Evolutionary conservation across 2,329 filamentous ascomycete species (phyloP).

Genomic region (Fusarium liriodendri): DNA sequence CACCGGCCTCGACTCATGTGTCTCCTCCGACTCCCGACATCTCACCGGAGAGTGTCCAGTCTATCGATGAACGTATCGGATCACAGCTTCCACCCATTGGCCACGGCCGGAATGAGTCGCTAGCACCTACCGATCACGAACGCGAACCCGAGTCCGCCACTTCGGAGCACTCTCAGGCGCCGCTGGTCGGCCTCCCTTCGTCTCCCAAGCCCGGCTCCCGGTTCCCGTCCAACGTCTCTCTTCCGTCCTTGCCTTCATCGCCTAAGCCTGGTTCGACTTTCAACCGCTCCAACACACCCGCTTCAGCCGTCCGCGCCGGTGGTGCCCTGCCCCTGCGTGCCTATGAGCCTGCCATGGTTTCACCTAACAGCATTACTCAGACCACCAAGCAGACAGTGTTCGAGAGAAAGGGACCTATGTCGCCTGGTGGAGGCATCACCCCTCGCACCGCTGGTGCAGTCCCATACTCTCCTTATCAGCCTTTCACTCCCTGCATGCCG

Average conservation of each 20-base stretch:
- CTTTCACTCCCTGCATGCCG: conserved; percentile 79
- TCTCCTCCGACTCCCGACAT: conserved; percentile 47
- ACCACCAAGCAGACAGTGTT: conserved; percentile 74
- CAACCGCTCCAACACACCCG: conserved; percentile 59
- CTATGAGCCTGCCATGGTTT: conserved; percentile 67
- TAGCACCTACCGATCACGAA: conserved; percentile 55
- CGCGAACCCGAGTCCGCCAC: conserved; percentile 63
- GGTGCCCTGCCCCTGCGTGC: conserved; percentile 70
- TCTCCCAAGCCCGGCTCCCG: conserved; percentile 53
- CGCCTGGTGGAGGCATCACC: conserved; percentile 68
- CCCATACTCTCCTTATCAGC: conserved; percentile 84
- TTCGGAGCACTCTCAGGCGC: conserved; percentile 62
- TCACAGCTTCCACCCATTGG: conserved; percentile 48
- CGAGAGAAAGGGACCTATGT: conserved; percentile 65
- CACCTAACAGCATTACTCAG: conserved; percentile 59
- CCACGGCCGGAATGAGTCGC: conserved; percentile 53
- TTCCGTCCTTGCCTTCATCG: conserved; percentile 59
- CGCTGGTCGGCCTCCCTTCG: conserved; percentile 63
- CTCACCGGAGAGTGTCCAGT: conserved; percentile 56
- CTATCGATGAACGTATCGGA: conserved; percentile 68
- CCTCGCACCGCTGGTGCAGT: conserved; percentile 71
- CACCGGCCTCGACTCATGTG: conserved; percentile 40
- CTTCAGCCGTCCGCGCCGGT: conserved; percentile 65
- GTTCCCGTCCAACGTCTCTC: conserved; percentile 45
- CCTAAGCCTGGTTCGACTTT: conserved; percentile 65